Evolutionary conservation across 352 stramenopile genomes (phyloP).

Genomic region (Phytophthora pluvialis): DNA sequence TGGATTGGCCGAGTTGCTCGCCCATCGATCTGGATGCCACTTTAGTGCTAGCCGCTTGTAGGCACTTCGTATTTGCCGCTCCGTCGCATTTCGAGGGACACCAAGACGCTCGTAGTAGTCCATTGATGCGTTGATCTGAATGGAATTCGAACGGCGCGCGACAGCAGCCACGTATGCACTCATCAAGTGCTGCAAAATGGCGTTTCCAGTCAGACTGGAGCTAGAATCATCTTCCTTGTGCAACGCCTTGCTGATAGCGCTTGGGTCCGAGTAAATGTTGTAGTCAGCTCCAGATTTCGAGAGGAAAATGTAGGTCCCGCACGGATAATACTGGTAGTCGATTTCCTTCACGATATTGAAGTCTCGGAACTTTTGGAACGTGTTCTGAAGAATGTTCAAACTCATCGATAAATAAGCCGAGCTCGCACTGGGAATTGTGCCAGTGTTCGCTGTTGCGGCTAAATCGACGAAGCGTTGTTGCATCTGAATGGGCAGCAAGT

Average conservation of each 20-base stretch:
- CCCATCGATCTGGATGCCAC: slow-evolving; percentile 88
- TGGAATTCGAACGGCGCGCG: slow-evolving; percentile 74
- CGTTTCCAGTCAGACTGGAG: slow-evolving; percentile 69
- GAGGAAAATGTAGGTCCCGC: slow-evolving; percentile 81
- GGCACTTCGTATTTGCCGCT: slow-evolving; percentile 68
- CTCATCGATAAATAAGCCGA: slow-evolving; percentile 86
- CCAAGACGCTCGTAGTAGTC: slow-evolving; percentile 87
- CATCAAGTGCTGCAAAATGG: slow-evolving; percentile 86
- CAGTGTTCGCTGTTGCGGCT: slow-evolving; percentile 34
- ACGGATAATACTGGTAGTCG: slow-evolving; percentile 79
- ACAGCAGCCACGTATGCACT: slow-evolving; percentile 79
- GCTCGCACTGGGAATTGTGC: slow-evolving; percentile 42
- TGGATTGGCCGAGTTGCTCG: slow-evolving; percentile 46
- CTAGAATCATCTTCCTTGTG: slow-evolving; percentile 55
- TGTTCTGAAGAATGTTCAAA: slow-evolving; percentile 78
- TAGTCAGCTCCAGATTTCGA: slow-evolving; percentile 61
- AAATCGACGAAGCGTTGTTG: slow-evolving; percentile 67
- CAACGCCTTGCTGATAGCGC: slow-evolving; percentile 47
- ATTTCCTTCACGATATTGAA: slow-evolving; percentile 80
- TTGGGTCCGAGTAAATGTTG: slow-evolving; percentile 55
- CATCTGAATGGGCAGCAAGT: slow-evolving; percentile 76
- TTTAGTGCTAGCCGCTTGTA: slow-evolving; percentile 85
- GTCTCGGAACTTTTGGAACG: slow-evolving; percentile 82
- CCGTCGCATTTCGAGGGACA: slow-evolving; percentile 68
- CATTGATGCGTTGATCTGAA: slow-evolving; percentile 85